A percentile compares a stretch with the other conserved stretches of the same genome.
Evolutionary conservation across 148 eudicot genomes (phyloP).

Genomic region (Amaranthus palmeri): DNA sequence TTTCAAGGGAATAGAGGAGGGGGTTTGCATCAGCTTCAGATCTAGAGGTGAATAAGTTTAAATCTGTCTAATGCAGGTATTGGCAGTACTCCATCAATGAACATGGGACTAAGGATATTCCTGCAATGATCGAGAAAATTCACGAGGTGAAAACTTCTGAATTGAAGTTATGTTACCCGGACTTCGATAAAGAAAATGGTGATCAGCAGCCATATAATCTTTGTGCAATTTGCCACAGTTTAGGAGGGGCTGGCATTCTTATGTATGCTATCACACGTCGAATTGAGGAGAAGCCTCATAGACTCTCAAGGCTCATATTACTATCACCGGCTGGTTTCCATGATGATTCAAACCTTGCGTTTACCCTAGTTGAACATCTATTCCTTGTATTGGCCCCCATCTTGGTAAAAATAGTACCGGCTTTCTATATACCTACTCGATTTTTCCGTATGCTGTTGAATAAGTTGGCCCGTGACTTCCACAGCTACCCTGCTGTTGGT

Average conservation of each 20-base stretch:
- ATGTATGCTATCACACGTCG: conserved; percentile 71
- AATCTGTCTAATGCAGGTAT: conserved; percentile 45
- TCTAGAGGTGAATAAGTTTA: background rate
- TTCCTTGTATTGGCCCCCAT: conserved; percentile 62
- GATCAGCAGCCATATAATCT: conserved; percentile 68
- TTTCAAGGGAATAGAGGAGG: too few relatives aligned
- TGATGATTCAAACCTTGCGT: conserved; percentile 55
- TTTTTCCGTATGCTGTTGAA: conserved; percentile 92
- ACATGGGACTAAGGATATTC: conserved; percentile 91
- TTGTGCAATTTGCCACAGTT: conserved; percentile 80
- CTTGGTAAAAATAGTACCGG: conserved; percentile 64
- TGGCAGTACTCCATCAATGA: conserved; percentile 96
- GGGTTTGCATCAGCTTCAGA: background rate
- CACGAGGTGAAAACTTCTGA: conserved; percentile 76
- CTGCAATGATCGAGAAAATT: conserved; percentile 82
- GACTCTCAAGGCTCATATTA: conserved; percentile 71
- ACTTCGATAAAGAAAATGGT: conserved; percentile 32
- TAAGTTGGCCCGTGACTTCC: conserved; percentile 89
- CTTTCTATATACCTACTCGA: conserved; percentile 83
- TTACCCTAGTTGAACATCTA: conserved; percentile 51
- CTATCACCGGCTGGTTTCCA: conserved; percentile 97
- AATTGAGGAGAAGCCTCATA: conserved; percentile 61
- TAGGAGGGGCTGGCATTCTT: conserved; percentile 86
- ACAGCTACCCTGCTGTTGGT: conserved; percentile 91
- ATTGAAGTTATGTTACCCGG: conserved; percentile 41